These are phyloP conservation scores for Entophlyctis luteolus DNA, from an alignment of 192 early-diverging fungal species.

Conservation along the genomic window DNA sequence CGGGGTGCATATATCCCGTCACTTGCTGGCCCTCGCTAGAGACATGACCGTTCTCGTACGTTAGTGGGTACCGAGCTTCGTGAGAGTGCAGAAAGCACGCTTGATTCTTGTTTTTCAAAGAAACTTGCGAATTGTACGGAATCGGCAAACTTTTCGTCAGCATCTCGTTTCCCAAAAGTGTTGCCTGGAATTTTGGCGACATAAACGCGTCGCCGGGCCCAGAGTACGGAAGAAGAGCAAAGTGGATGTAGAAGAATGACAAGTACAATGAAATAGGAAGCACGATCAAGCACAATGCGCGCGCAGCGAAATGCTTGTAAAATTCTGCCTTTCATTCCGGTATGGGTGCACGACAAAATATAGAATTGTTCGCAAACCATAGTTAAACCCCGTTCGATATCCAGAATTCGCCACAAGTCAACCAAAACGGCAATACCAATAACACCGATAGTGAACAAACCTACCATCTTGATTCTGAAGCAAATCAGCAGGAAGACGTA, in stretches of 20 bases:
- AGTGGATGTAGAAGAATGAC: slow-evolving; percentile 90
- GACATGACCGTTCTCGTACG: slow-evolving; percentile 88
- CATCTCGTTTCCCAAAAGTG: slow-evolving; percentile 72
- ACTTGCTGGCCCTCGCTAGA: slow-evolving; percentile 83
- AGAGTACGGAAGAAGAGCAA: slow-evolving; percentile 70
- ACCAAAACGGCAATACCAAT: slow-evolving; percentile 78
- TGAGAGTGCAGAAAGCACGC: slow-evolving; percentile 78
- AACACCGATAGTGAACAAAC: slow-evolving; percentile 77
- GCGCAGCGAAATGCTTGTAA: slow-evolving; percentile 76
- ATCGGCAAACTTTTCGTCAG: slow-evolving; percentile 61
- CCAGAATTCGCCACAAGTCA: slow-evolving; percentile 91
- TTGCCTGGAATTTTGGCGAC: slow-evolving; percentile 82
- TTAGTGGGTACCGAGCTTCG: slow-evolving; percentile 71
- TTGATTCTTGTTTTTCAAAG: slow-evolving; percentile 73
- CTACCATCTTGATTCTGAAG: slow-evolving; percentile 90
- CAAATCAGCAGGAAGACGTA: slow-evolving; percentile 11
- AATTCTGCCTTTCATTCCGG: slow-evolving; percentile 53
- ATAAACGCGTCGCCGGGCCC: slow-evolving; percentile 94
- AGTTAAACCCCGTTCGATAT: slow-evolving; percentile 70
- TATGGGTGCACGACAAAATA: background rate
- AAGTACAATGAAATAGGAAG: slow-evolving; percentile 76
- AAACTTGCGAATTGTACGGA: slow-evolving; percentile 75
- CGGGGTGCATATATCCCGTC: slow-evolving; percentile 71
- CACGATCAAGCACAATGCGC: slow-evolving; percentile 76
- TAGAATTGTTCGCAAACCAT: slow-evolving; percentile 40